Percentiles rank a stretch among this genome's conserved stretches.
Evolutionary conservation across 2,329 filamentous ascomycete genomes (phyloP).

Genomic region (Microcyclosporella mali): DNA sequence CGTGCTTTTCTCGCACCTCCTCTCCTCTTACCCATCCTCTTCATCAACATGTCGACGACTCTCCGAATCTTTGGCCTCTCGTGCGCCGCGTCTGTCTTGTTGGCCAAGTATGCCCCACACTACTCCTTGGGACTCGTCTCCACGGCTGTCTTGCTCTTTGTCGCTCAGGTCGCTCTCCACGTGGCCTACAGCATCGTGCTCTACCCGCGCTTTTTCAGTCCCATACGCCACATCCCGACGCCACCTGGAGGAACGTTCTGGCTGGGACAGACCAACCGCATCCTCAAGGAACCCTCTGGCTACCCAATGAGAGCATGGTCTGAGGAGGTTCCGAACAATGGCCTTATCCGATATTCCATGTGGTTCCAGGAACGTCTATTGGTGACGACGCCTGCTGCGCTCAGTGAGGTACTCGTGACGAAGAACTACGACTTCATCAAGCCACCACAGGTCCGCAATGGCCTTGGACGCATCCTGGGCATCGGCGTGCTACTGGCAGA

Average conservation of each 20-base stretch:
- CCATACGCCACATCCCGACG: slow-evolving; percentile 51
- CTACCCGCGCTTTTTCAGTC: slow-evolving; percentile 54
- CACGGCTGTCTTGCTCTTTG: slow-evolving; percentile 38
- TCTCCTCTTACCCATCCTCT: too few species aligned
- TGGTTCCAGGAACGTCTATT: slow-evolving; percentile 42
- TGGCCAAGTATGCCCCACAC: slow-evolving; percentile 2
- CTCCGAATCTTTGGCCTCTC: too few species aligned
- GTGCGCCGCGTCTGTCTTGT: background rate
- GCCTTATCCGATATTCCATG: slow-evolving; percentile 48
- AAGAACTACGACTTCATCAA: slow-evolving; percentile 49
- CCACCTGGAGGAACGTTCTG: slow-evolving; percentile 42
- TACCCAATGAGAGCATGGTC: slow-evolving; percentile 47
- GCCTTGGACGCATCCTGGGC: slow-evolving; percentile 60
- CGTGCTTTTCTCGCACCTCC: too few species aligned
- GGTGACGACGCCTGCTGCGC: slow-evolving; percentile 41
- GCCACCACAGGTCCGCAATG: slow-evolving; percentile 41
- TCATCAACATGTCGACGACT: too few species aligned
- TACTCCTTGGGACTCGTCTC: slow-evolving; percentile 30
- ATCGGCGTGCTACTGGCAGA: slow-evolving; percentile 72
- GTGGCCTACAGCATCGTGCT: slow-evolving; percentile 43
- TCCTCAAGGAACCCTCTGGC: slow-evolving; percentile 39
- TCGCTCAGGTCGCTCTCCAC: slow-evolving; percentile 32
- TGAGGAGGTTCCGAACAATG: slow-evolving; percentile 49
- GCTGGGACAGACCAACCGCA: slow-evolving; percentile 38
- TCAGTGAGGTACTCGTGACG: slow-evolving; percentile 46